These are phyloP conservation scores for Grosmannia huntii DNA, from an alignment of 2,329 filamentous ascomycete species.

Conservation along the genomic window DNA sequence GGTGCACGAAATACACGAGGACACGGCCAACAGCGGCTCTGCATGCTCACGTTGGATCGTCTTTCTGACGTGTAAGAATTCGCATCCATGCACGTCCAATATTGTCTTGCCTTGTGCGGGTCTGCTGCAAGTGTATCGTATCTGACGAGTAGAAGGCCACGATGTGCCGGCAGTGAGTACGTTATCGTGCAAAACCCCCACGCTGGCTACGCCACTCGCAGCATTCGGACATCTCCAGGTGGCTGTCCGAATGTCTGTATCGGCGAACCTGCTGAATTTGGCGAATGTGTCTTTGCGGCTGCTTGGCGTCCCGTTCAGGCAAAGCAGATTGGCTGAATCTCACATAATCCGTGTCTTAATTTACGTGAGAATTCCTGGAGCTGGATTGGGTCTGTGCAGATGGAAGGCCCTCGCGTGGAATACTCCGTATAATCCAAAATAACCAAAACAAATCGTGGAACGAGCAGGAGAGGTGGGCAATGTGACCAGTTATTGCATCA, in stretches of 20 bases:
- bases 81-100: neutral
- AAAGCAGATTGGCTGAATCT: neutral
- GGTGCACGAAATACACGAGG: neutral
- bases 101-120: neutral
- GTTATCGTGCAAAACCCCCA: neutral
- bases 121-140: neutral
- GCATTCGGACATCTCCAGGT: neutral
- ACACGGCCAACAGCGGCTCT: neutral
- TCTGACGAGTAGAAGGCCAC: neutral
- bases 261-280: neutral
- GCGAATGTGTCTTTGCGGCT: neutral
- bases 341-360: neutral
- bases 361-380: neutral
- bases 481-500: constrained; percentile 1
- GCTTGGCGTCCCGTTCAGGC: neutral
- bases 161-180: neutral
- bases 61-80: neutral
- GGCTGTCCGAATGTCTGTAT: neutral
- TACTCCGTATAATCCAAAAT: too few relatives aligned
- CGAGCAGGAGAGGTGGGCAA: neutral
- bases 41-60: neutral
- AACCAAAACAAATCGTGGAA: neutral
- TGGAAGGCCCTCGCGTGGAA: neutral
- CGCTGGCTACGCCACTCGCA: neutral
- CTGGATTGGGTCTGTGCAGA: neutral